Conservation (phyloP, 2,329 filamentous ascomycete genomes). For the Fonsecaea pedrosoi region DNA sequence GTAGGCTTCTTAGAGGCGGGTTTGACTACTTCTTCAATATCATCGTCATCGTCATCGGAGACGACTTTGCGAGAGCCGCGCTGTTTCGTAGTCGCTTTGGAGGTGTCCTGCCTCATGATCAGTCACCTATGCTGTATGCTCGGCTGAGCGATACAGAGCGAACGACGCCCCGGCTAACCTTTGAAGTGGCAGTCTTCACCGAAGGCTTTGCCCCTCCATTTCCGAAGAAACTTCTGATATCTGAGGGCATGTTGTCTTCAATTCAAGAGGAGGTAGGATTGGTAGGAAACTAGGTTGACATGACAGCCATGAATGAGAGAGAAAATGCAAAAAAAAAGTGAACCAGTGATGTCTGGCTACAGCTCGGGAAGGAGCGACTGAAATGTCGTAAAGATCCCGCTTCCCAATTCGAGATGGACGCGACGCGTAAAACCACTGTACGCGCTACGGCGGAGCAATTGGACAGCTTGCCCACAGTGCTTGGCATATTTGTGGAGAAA, state of each 20-base stretch:
- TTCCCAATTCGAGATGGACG: background rate
- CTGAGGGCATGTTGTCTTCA: conserved; percentile 68
- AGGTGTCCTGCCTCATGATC: conserved; percentile 5
- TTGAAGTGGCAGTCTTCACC: conserved; percentile 11
- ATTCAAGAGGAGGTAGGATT: background rate
- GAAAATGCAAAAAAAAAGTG: background rate
- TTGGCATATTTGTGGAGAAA: background rate
- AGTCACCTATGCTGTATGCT: background rate
- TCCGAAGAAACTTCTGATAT: conserved; percentile 91
- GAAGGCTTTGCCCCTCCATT: conserved; percentile 63
- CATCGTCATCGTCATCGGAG: conserved; percentile 68
- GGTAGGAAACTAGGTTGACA: background rate
- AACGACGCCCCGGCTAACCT: conserved; percentile 20
- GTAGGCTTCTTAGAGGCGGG: conserved; percentile 46
- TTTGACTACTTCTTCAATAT: conserved; percentile 62
- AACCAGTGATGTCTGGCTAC: background rate
- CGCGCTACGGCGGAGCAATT: conserved; percentile 1
- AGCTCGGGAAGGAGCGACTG: conserved; percentile 1
- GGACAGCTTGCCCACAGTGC: background rate
- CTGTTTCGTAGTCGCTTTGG: conserved; percentile 21
- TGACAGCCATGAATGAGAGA: background rate
- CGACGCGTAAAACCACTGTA: conserved; percentile 2
- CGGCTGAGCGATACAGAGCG: background rate
- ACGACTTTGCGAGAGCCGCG: conserved; percentile 67
- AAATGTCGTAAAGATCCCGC: conserved; percentile 2